Evolutionary conservation across 176 grass and related monocot genomes (phyloP), one percentile per base, ranked within the genome.

Genomic region (Pontederia crassipes): DNA sequence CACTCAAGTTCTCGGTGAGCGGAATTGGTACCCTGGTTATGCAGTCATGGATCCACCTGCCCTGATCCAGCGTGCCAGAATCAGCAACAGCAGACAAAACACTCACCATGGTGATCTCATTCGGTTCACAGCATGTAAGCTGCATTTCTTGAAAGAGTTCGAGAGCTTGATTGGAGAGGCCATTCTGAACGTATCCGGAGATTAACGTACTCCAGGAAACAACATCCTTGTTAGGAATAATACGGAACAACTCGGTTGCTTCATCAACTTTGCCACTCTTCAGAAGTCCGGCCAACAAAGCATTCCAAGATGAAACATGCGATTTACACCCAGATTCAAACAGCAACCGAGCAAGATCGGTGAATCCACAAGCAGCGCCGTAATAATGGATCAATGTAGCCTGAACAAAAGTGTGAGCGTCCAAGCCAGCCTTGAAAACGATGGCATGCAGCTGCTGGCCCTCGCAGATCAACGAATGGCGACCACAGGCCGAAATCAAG

Each of bases 141-240:
- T 57, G 45, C 81, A 87, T 88, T 2, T 26, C 60, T 18, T 46
- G 75, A 64, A 87, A 89, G 54, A 89, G 17, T 56, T 89, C 59
- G 55, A 89, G 67, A 61, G 82, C 81, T 18, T 59, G 60, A 51
- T 67, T 67, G 45, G 86, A 70, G 16, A 50, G 47, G 14, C 78
- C 75, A 63, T 0, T 67, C 68, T 77, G 72, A 12, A 71, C 75
- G 28, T 67, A 79, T 1, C 86, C 82, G 47, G 86, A 67, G 68
- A 89, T 70, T 54, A 89, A 60, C 17, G 79, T 79, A 59, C 75
- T 85, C 86, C 86, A 89, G 0, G 82, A 82, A 62, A 89, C 62
- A 6, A 27, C 77, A 32, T 89, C 86, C 61, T 68, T 85, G 47
- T 85, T 72, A 56, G 86, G 74, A 59, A 89, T 89, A 12, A 29